These are phyloP conservation scores for Cylindrotheca fusiformis DNA, from an alignment of 108 stramenopile genomes.

Conservation along the genomic window DNA sequence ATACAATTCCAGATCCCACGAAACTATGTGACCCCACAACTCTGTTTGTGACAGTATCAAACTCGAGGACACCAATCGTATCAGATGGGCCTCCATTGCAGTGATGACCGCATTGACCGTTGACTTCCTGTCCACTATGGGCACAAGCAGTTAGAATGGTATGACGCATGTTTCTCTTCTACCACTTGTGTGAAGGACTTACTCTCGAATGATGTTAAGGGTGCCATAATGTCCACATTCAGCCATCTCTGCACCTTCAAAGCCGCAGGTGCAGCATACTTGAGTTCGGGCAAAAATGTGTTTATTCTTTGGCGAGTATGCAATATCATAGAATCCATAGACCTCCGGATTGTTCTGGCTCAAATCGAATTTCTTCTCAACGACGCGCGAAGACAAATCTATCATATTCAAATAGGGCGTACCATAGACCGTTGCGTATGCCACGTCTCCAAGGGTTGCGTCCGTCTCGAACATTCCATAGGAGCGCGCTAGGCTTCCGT, in stretches of 20 bases:
- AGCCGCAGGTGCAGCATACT: constrained; percentile 23
- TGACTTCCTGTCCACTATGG: background rate
- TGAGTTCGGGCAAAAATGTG: constrained; percentile 15
- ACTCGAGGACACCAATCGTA: constrained; percentile 28
- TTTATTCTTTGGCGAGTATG: constrained; percentile 17
- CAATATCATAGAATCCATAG: constrained; percentile 3
- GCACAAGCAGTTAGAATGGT: background rate
- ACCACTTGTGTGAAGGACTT: too few relatives aligned
- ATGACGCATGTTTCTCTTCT: too few relatives aligned
- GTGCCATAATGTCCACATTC: constrained; percentile 9
- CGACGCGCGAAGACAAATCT: too few relatives aligned
- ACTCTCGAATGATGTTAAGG: too few relatives aligned
- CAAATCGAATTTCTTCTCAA: too few relatives aligned
- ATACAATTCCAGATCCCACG: constrained; percentile 14
- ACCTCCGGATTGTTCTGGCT: too few relatives aligned
- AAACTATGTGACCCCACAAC: constrained; percentile 20
- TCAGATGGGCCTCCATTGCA: constrained; percentile 22
- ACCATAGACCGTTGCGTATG: constrained; percentile 8
- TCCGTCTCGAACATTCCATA: constrained; percentile 14
- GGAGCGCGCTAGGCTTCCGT: background rate
- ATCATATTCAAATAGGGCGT: constrained; percentile 12
- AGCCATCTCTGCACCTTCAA: too few relatives aligned
- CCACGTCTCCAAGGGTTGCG: constrained; percentile 17
- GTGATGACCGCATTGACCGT: constrained; percentile 11
- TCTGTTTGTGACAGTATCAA: constrained; percentile 22